Evolutionary conservation across 805 yeast genomes (phyloP), one percentile per base, ranked within the genome.

Genomic region (Candida maltosa): DNA sequence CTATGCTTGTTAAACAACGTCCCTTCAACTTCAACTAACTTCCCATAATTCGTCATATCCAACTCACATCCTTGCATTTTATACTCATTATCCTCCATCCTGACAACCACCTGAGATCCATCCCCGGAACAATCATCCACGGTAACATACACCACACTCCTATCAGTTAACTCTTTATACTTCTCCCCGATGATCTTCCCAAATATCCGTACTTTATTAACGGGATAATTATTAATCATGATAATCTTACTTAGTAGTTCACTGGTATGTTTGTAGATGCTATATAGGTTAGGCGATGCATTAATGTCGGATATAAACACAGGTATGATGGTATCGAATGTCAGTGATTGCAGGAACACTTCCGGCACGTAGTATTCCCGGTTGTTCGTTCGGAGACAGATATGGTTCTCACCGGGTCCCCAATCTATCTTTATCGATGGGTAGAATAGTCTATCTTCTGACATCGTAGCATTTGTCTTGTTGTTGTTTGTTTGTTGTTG

Each of bases 51-150:
- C 19, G 37, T 18, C 20, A 25, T 29, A 26, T 37, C 42, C 23
- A 46, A 29, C 7, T 31, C 23, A 16, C 53, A 35, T 5, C 57
- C 52, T 12, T 46, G 29, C 1, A 35, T 24, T 10, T 29, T 14
- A 34, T 45, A 54, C 12, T 22, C 12, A 0, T 33, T 9, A 12
- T 41, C 42, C 2, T 16, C 14, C 2, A 59, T 44, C 22, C 46
- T 50, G 8, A 55, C 61, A 5, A 38, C 35, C 5, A 66, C 49
- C 4, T 39, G 29, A 63, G 61, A 67, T 3, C 14, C 26, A 2
- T 33, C 34, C 3, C 62, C 59, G 10, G 69, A 64, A 15, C 41
- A 52, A 42, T 67, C 73, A 35, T 67, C 72, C 3, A 67, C 20
- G 5, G 46, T 40, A 6, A 66, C 9, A n/a, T n/a, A n/a, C n/a